Percentiles rank a stretch among this genome's conserved stretches.
phyloP scores from a whole-genome alignment of 306 rosid genomes.

The Fragaria nilgerrensis region DNA sequence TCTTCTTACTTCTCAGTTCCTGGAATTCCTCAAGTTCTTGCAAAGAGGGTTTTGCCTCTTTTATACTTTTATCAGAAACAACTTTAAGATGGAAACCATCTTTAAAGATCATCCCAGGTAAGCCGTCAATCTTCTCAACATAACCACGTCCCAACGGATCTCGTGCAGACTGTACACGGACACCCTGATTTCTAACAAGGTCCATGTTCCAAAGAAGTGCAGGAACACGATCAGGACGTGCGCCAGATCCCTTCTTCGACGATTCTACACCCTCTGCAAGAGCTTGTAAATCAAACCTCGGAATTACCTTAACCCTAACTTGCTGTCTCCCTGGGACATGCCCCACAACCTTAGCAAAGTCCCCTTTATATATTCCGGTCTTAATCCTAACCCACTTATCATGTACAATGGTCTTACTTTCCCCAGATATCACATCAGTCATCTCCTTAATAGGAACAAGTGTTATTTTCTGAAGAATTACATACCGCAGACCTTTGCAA shows the following conservation, averaged over 20 bases:
- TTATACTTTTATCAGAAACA: not conserved
- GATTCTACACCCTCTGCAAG: not conserved
- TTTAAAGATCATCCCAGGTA: not conserved
- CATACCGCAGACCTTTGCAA: constrained; percentile 75
- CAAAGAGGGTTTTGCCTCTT: not conserved
- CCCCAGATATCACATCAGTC: not conserved
- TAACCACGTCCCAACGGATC: not conserved
- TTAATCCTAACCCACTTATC: not conserved
- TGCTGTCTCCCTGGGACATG: not conserved
- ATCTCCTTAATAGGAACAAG: constrained; percentile 83
- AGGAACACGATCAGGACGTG: not conserved
- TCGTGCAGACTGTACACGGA: not conserved
- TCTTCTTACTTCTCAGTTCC: not conserved
- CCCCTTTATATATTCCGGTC: not conserved
- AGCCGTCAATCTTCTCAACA: not conserved
- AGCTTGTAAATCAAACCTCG: constrained; percentile 8
- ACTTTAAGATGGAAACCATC: not conserved
- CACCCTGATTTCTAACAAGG: not conserved
- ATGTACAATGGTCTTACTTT: not conserved
- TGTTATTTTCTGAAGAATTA: constrained; percentile 57
- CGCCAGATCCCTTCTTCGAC: not conserved
- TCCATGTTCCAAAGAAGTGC: not conserved
- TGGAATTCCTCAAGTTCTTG: not conserved
- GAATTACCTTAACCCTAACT: not conserved
- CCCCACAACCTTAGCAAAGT: not conserved